These are phyloP conservation scores for Cichorium intybus DNA, from an alignment of 140 eudicot genomes.

Conservation along the genomic window DNA sequence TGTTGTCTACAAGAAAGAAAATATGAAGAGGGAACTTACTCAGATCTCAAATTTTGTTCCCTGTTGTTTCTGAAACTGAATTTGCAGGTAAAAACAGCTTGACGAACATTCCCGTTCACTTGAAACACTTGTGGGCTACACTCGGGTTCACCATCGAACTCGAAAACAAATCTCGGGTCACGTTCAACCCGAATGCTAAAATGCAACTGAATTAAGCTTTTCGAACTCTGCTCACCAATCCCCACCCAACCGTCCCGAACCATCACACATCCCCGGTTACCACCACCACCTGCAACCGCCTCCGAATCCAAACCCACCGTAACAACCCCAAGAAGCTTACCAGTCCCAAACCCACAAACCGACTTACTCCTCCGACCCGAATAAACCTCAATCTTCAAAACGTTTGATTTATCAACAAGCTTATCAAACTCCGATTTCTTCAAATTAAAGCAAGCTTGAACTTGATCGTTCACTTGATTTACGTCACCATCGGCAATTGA, in stretches of 20 bases:
- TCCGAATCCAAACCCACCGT: slow-evolving; percentile 58
- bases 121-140: slow-evolving; percentile 63
- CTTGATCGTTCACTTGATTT: slow-evolving; percentile 43
- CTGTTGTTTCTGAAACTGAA: slow-evolving; percentile 65
- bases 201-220: slow-evolving; percentile 44
- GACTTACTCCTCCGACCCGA: slow-evolving; percentile 23
- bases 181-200: slow-evolving; percentile 69
- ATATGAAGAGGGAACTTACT: slow-evolving; percentile 43
- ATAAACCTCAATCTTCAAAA: slow-evolving; percentile 57
- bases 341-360: slow-evolving; percentile 53
- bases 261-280: slow-evolving; percentile 43
- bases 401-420: slow-evolving; percentile 33
- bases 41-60: slow-evolving; percentile 66
- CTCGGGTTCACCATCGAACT: slow-evolving; percentile 49
- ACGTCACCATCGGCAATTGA: slow-evolving; percentile 21
- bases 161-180: slow-evolving; percentile 67
- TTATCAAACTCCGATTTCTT: slow-evolving; percentile 61
- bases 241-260: slow-evolving; percentile 77
- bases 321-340: slow-evolving; percentile 59
- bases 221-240: slow-evolving; percentile 35
- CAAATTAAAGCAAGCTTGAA: slow-evolving; percentile 56
- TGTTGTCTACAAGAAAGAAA: background rate
- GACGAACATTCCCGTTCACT: slow-evolving; percentile 88
- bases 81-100: slow-evolving; percentile 92
- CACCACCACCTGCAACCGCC: slow-evolving; percentile 58